These are phyloP conservation scores for Yamadazyma spencermartinsiae DNA, from an alignment of 1,139 yeast species.

Conservation along the genomic window DNA sequence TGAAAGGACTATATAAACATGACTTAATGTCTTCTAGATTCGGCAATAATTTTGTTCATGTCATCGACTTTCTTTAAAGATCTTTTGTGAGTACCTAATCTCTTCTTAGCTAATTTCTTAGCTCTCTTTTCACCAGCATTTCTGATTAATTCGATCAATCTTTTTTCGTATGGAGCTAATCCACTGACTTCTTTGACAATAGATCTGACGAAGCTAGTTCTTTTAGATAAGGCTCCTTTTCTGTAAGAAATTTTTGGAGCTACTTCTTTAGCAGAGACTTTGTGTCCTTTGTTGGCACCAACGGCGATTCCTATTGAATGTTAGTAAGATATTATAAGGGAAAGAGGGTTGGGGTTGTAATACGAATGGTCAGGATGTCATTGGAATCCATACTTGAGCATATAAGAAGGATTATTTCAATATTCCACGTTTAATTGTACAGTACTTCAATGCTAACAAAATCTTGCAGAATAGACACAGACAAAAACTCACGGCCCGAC, in stretches of 20 bases:
- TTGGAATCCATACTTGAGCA: too few species aligned
- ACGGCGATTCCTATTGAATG: constrained; percentile 80
- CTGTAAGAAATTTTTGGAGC: constrained; percentile 94
- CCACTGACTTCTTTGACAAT: constrained; percentile 98
- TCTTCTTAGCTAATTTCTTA: constrained; percentile 99
- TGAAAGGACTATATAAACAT: constrained; percentile 4
- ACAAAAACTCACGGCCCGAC: too few species aligned
- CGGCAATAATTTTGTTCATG: constrained; percentile 95
- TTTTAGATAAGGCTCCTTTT: constrained; percentile 96
- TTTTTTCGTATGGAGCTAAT: constrained; percentile 99
- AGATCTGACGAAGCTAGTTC: constrained; percentile 94
- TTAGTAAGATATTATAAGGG: constrained; percentile 13
- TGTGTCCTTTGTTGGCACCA: constrained; percentile 99
- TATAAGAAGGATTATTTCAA: too few species aligned
- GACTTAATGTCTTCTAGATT: constrained; percentile 80
- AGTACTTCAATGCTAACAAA: too few species aligned
- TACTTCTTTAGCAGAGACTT: constrained; percentile 89
- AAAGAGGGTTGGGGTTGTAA: not conserved
- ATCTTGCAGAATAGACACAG: too few species aligned
- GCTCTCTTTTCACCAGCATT: constrained; percentile 99
- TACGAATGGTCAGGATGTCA: too few species aligned
- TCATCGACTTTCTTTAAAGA: constrained; percentile 99
- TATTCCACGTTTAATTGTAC: too few species aligned
- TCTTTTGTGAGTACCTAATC: constrained; percentile 99
- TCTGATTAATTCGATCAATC: constrained; percentile 98